Base-by-base conservation (phyloP, 805 yeast genomes). In the Saccharomycopsis selenospora region DNA sequence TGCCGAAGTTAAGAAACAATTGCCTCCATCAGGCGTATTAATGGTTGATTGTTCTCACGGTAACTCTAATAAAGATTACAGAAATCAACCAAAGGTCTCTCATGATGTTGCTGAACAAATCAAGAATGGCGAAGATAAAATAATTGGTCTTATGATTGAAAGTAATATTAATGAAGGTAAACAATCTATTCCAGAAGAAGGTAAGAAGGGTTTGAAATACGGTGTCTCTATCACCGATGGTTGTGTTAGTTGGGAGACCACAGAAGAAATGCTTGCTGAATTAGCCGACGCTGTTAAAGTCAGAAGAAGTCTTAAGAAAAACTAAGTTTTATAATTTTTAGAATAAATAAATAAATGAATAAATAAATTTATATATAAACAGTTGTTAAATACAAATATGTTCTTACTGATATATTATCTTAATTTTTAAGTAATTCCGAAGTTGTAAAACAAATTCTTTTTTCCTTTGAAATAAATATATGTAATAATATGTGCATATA, bases 31-130 rank as follows among this genome's bases (percentile, higher is more conserved):
- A 6, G 42, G 47, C 10, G 69, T 76, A 23, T 82, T 90, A 60
- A 93, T 91, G 98, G 80, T 91, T 55, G 99, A 91, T 68, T 93
- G 97, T 67, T 89, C 97, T 36, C 99, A 91, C 64, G 99, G 97
- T 55, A 91, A 91, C 73, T 87, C 96, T 30, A 80, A 75, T 63
- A 91, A 91, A 65, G 83, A 91, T 67, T 90, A 81, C 78, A 77
- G 77, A 63, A 91, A 91, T 68, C 99, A 91, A 72, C 97, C 98
- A 42, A 78, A 74, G 62, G 99, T 91, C 11, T 88, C 90, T 23
- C 75, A 76, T 23, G 76, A 70, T 40, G 79, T 93, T 50, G 85
- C 88, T 54, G 82, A 81, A 55, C 99, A 93, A 68, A 66, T 93
- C 45, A 66, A 77, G 13, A 72, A 68, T 3, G 99, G 99, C 57